Conservation (phyloP, 306 rosid genomes). For the Neltuma alba region DNA sequence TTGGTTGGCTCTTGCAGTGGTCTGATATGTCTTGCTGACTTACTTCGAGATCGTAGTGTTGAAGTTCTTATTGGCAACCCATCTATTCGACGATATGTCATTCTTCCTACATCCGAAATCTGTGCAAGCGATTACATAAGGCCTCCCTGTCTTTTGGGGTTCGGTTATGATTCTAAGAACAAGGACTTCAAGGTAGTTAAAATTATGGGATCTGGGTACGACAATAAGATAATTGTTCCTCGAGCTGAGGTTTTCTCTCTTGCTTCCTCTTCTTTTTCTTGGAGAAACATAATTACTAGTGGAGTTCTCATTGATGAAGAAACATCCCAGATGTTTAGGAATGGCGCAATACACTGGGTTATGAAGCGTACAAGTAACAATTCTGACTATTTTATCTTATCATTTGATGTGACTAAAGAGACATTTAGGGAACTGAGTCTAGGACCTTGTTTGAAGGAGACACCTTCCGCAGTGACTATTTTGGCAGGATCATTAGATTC, state of each 20-base stretch:
- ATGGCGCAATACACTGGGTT: neutral
- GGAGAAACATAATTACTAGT: neutral
- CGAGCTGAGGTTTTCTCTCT: neutral
- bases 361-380: neutral
- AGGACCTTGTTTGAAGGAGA: neutral
- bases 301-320: neutral
- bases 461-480: neutral
- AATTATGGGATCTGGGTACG: neutral
- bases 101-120: neutral
- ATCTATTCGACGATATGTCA: neutral
- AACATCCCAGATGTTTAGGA: neutral
- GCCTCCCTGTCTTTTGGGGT: neutral
- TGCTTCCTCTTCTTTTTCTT: neutral
- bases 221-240: no score
- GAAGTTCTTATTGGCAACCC: neutral
- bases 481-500: neutral
- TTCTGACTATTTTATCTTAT: neutral
- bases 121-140: neutral
- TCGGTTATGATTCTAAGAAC: neutral
- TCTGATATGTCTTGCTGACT: neutral
- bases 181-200: neutral
- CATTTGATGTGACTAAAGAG: neutral
- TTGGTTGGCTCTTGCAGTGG: constrained; percentile 4
- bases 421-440: neutral
- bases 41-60: rapidly evolving